Percentiles rank a stretch among this genome's conserved stretches.
These are phyloP conservation scores for Fusarium neocosmosporiellum DNA, from an alignment of 2,329 filamentous ascomycete species.

Conservation along the genomic window DNA sequence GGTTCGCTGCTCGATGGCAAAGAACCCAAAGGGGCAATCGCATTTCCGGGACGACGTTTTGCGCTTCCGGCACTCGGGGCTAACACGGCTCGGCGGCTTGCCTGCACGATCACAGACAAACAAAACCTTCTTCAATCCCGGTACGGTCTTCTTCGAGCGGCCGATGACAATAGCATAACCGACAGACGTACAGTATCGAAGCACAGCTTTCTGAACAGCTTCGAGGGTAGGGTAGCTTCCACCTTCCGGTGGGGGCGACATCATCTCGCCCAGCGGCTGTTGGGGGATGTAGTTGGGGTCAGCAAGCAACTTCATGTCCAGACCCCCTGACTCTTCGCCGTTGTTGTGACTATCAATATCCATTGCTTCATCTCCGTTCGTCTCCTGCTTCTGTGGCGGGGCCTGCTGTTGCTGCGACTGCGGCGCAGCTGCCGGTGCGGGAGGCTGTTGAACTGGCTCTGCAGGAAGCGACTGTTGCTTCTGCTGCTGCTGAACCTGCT, in stretches of 20 bases:
- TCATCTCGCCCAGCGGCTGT: conserved; percentile 67
- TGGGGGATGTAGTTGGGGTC: conserved; percentile 63
- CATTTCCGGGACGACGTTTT: conserved; percentile 77
- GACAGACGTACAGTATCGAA: conserved; percentile 74
- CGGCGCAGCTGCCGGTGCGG: conserved; percentile 40
- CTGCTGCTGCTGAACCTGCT: conserved; percentile 43
- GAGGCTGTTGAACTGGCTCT: conserved; percentile 38
- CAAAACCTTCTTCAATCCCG: conserved; percentile 74
- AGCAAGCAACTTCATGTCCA: conserved; percentile 61
- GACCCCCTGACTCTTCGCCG: conserved; percentile 56
- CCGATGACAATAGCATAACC: conserved; percentile 77
- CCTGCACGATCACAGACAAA: conserved; percentile 75
- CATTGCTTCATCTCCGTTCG: conserved; percentile 61
- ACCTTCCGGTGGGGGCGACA: conserved; percentile 73
- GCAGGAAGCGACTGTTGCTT: conserved; percentile 48
- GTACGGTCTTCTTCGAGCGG: conserved; percentile 74
- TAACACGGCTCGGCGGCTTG: conserved; percentile 71
- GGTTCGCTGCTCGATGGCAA: conserved; percentile 74
- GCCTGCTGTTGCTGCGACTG: conserved; percentile 49
- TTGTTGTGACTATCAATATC: conserved; percentile 64
- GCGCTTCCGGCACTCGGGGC: conserved; percentile 71
- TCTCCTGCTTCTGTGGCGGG: conserved; percentile 54
- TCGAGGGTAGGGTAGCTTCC: conserved; percentile 73
- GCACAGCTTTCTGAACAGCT: conserved; percentile 71
- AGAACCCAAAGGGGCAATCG: conserved; percentile 77